phyloP scores from a whole-genome alignment of 345 rosid genomes.

The Arabidopsis suecica region DNA sequence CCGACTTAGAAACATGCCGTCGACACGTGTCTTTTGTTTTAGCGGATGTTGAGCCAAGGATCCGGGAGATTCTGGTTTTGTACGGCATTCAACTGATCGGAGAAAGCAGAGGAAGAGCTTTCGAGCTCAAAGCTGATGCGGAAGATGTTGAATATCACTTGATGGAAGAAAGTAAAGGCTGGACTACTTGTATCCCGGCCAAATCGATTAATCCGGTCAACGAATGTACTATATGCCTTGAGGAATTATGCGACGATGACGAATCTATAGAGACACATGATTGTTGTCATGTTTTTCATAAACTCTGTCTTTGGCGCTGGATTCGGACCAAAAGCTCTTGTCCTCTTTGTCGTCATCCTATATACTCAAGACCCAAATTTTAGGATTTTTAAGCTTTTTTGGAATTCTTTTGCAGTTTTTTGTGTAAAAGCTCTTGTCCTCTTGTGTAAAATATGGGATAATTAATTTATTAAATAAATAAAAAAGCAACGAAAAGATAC shows the following conservation, averaged over 20 bases:
- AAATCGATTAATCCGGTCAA: not conserved
- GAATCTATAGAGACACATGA: conserved; percentile 6
- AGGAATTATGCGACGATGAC: not conserved
- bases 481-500: not conserved
- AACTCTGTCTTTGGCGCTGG: conserved; percentile 15
- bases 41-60: conserved; percentile 1
- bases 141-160: conserved; percentile 22
- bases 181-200: conserved; percentile 9
- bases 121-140: conserved; percentile 19
- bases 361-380: not conserved
- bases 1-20: not conserved
- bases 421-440: not conserved
- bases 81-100: conserved; percentile 19
- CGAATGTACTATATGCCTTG: conserved; percentile 22
- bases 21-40: not conserved
- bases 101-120: conserved; percentile 11
- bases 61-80: not conserved
- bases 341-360: conserved; percentile 22
- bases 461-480: too few relatives aligned
- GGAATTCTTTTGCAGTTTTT: not conserved
- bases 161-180: conserved; percentile 21
- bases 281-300: conserved; percentile 24
- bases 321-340: conserved; percentile 3
- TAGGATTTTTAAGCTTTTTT: not conserved
- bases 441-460: not conserved